Base-by-base conservation (phyloP, 495 filamentous ascomycete genomes). In the Aspergillus saccharolyticus region DNA sequence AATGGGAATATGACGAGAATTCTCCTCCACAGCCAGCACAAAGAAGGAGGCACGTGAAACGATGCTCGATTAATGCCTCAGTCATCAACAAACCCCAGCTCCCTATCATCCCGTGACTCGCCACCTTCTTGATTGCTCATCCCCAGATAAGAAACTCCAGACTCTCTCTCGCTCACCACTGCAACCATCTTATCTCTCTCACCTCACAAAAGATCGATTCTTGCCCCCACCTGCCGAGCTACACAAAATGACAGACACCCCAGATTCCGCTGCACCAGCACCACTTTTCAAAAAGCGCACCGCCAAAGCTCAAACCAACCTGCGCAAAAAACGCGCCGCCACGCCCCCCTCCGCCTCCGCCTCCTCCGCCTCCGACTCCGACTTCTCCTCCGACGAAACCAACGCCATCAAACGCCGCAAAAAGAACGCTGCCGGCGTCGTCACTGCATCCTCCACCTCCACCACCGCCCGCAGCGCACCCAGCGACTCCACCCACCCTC, bases 291-390 rank as follows among this genome's bases (percentile, higher is more conserved):
- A 96, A 65, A 96, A 94, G 72, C 88, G 93, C 63, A 76, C 82
- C 53, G 78, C 79, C 48, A 95, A 90, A 66, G 76, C 78, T 52
- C 94, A 91, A 67, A 82, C 84, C 53, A 91, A 82, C 63, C 75
- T 91, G 51, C 85, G 92, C 64, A 97, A 96, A 78, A 86, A 89
- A 50, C 81, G 87, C 50, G 85, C 88, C 30, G 89, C 92, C 24
- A 89, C 92, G 24, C 90, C 89, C 4, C 87, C 87, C 14, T 81
- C 79, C 25, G 73, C 73, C 33, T 25, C 46, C 10, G 15, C 24
- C 17, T 14, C 7, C 47, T 76, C 80, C 28, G 78, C 72, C 54
- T 84, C 80, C 52, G 84, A 80, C 65, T 89, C 86, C 71, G 83
- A 80, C 28, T 90, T 89, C n/a, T 84, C 84, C 33, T 89, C 91